A percentile compares a stretch with the other conserved stretches of the same genome.
Conservation (phyloP, 306 rosid genomes). For the Comarum palustre region DNA sequence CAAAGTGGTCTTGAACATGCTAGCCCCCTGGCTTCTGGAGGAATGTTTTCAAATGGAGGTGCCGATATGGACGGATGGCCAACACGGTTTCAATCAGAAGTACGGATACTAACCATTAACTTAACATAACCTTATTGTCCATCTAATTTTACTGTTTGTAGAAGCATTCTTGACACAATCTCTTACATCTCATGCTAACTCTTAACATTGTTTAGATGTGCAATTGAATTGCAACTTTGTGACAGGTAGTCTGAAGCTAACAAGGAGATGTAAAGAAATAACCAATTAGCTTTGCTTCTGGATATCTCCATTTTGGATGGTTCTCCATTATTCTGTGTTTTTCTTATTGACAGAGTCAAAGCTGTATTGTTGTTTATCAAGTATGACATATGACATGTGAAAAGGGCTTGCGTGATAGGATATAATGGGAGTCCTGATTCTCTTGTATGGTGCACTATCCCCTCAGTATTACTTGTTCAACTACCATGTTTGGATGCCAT, state of each 20-base stretch:
- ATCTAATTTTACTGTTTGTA: slow-evolving; percentile 76
- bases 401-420: slow-evolving; percentile 26
- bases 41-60: slow-evolving; percentile 91
- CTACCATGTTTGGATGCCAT: slow-evolving; percentile 16
- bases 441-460: slow-evolving; percentile 30
- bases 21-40: slow-evolving; percentile 99
- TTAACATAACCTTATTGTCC: slow-evolving; percentile 94
- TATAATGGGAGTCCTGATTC: slow-evolving; percentile 23
- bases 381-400: slow-evolving; percentile 25
- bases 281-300: slow-evolving; percentile 37
- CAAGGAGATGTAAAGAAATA: slow-evolving; percentile 41
- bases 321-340: slow-evolving; percentile 21
- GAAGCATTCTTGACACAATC: slow-evolving; percentile 74
- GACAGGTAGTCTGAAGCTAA: slow-evolving; percentile 78
- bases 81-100: slow-evolving; percentile 98
- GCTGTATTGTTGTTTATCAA: slow-evolving; percentile 16
- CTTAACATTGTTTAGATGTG: slow-evolving; percentile 52
- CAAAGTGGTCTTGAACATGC: slow-evolving; percentile 99
- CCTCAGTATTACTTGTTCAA: neutral
- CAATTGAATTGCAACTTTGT: slow-evolving; percentile 49
- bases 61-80: slow-evolving; percentile 88
- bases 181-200: slow-evolving; percentile 65
- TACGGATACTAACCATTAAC: slow-evolving; percentile 99
- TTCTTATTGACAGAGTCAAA: slow-evolving; percentile 25
- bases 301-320: slow-evolving; percentile 29